These are phyloP conservation scores for Xerocomus brunneocitrinus DNA, from an alignment of 768 basidiomycete species.

Conservation along the genomic window DNA sequence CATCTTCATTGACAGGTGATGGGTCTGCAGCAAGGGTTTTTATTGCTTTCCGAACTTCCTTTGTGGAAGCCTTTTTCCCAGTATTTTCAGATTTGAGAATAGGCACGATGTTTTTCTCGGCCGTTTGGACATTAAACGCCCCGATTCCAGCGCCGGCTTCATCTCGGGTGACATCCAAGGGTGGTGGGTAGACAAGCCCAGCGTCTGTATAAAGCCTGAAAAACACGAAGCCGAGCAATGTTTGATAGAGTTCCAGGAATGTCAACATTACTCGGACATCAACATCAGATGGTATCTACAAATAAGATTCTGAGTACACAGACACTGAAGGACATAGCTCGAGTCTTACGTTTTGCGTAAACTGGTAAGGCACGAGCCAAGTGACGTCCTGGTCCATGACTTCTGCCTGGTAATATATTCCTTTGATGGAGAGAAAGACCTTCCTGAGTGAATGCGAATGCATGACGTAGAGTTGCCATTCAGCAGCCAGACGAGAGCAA, in stretches of 20 bases:
- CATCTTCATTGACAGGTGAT: conserved; percentile 30
- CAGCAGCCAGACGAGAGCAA: conserved; percentile 82
- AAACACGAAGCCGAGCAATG: conserved; percentile 89
- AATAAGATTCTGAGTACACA: conserved; percentile 6
- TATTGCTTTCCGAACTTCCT: conserved; percentile 48
- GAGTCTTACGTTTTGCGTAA: conserved; percentile 80
- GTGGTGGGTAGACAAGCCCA: conserved; percentile 92
- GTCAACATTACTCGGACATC: conserved; percentile 98
- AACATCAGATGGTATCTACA: conserved; percentile 87
- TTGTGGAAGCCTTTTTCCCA: conserved; percentile 45
- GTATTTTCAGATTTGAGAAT: conserved; percentile 15
- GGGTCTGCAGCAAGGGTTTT: conserved; percentile 38
- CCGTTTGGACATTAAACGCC: conserved; percentile 72
- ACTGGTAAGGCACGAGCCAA: conserved; percentile 97
- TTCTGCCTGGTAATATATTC: conserved; percentile 96
- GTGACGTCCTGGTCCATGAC: conserved; percentile 88
- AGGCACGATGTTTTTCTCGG: conserved; percentile 22
- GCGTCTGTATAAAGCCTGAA: conserved; percentile 98
- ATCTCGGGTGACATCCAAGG: conserved; percentile 76
- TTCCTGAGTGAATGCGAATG: conserved; percentile 80
- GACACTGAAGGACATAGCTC: conserved; percentile 1
- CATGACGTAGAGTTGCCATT: conserved; percentile 97
- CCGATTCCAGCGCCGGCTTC: conserved; percentile 85
- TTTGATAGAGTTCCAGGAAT: conserved; percentile 97
- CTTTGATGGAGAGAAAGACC: conserved; percentile 95